Percentiles rank a stretch among this genome's conserved stretches.
phyloP scores from a whole-genome alignment of 768 basidiomycete genomes.

The Pholiota molesta region DNA sequence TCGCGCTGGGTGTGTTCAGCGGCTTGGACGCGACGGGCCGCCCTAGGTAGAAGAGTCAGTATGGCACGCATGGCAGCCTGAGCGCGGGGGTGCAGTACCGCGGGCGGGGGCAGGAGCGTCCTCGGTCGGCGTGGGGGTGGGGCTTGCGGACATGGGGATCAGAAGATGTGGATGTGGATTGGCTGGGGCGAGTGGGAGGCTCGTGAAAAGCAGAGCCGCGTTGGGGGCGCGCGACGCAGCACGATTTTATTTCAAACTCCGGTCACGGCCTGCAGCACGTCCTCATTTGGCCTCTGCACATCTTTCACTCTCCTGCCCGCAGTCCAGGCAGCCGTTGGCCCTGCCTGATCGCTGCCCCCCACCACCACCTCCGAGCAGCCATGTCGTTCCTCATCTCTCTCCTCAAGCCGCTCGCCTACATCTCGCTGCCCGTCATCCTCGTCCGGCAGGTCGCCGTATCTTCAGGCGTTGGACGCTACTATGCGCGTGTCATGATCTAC shows the following conservation, averaged over 20 bases:
- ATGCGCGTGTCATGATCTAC: constrained; percentile 74
- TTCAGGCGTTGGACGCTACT: constrained; percentile 66
- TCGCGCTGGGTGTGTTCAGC: constrained; percentile 13
- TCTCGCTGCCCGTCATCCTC: constrained; percentile 72
- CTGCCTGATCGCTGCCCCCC: constrained; percentile 4
- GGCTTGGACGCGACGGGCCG: constrained; percentile 27
- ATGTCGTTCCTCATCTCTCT: constrained; percentile 69
- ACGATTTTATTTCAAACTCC: constrained; percentile 22
- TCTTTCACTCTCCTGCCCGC: background rate
- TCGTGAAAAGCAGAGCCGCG: constrained; percentile 12
- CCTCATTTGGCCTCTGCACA: constrained; percentile 2
- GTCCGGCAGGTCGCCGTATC: constrained; percentile 63
- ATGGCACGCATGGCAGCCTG: constrained; percentile 6
- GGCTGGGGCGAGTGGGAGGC: background rate
- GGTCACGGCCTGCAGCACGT: constrained; percentile 7
- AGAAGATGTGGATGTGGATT: background rate
- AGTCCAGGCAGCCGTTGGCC: background rate
- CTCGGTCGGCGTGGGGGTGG: constrained; percentile 13
- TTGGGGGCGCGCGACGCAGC: constrained; percentile 2
- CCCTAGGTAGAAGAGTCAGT: constrained; percentile 22
- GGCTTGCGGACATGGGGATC: constrained; percentile 1
- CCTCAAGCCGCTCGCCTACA: constrained; percentile 74
- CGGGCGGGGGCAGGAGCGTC: constrained; percentile 12
- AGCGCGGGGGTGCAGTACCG: background rate
- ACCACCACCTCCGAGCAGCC: constrained; percentile 4